Evolutionary conservation across 805 yeast genomes (phyloP).

Genomic region (Nakazawaea peltata): DNA sequence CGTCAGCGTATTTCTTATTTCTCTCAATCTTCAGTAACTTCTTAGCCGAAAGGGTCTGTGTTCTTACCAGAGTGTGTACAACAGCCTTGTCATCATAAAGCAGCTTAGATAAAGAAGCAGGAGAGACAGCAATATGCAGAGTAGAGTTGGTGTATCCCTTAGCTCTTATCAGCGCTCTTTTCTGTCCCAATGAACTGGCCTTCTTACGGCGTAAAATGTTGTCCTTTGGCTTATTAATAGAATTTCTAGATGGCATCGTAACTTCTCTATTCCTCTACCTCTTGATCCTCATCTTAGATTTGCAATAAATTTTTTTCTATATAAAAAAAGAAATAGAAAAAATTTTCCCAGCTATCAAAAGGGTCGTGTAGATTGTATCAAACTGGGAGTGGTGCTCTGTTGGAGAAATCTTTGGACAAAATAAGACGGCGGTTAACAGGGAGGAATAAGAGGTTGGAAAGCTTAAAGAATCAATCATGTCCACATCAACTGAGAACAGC

Average conservation of each 20-base stretch:
- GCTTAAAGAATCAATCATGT: not conserved
- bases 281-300: not conserved
- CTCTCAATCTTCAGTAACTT: constrained; percentile 73
- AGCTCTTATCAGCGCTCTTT: constrained; percentile 33
- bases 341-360: not conserved
- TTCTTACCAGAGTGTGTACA: constrained; percentile 31
- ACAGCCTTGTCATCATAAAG: constrained; percentile 28
- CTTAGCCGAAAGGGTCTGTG: constrained; percentile 64
- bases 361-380: too few relatives aligned
- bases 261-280: not conserved
- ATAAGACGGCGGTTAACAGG: not conserved
- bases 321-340: not conserved
- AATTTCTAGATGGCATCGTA: constrained; percentile 73
- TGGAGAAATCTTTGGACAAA: constrained; percentile 1
- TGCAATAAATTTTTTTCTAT: too few relatives aligned
- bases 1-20: constrained; percentile 63
- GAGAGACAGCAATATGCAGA: constrained; percentile 17
- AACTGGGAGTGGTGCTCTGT: not conserved
- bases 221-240: constrained; percentile 73
- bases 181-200: constrained; percentile 40
- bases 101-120: constrained; percentile 29
- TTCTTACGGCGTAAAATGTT: constrained; percentile 43
- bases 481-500: not conserved
- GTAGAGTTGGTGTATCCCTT: constrained; percentile 13
- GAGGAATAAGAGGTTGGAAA: not conserved